Evolutionary conservation across 768 basidiomycete species (phyloP), one percentile per base, ranked within the genome.

Genomic region (Lanmaoa rubissima): DNA sequence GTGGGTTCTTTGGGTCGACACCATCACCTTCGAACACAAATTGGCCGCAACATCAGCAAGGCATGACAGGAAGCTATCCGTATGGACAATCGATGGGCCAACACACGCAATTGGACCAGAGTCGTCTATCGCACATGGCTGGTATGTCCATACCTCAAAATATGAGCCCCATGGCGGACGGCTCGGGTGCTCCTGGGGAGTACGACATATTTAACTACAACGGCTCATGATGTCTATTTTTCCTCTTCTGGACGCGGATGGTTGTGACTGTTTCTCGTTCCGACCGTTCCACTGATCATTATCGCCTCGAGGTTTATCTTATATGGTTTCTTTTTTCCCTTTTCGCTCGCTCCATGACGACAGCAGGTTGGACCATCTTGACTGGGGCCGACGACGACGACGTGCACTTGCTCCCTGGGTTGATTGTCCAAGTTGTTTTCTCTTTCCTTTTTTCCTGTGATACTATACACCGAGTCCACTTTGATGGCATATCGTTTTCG

Each of bases 151-250:
- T 68, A 14, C 79, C 79, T 48, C 77, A 76, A 70, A 75, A 76
- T 64, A 75, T 76, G 59, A 72, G 67, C 53, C 74, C 76, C 55
- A 69, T 73, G 53, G 67, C 66, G 63, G 82, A 82, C 64, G 75
- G 74, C 64, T 68, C 73, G 53, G 74, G 72, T 46, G 51, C 57
- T 54, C 55, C 66, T 51, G 75, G 67, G 63, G 85, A 85, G 53
- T 80, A 82, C 62, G 83, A 84, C 59, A 71, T 83, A 59, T 82
- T 85, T 68, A 83, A 81, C 66, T 86, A 85, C 81, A 76, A 72
- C 61, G 74, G 75, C 54, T 77, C 70, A 75, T 74, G 68, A 67
- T 57, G 48, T 51, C 54, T 55, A 26, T 50, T 39, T 55, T 58
- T 58, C 51, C 55, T 53, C 48, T 54, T 24, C 45, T 53, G 61